Conservation (phyloP, 2,329 filamentous ascomycete genomes). For the Cadophora gregata region DNA sequence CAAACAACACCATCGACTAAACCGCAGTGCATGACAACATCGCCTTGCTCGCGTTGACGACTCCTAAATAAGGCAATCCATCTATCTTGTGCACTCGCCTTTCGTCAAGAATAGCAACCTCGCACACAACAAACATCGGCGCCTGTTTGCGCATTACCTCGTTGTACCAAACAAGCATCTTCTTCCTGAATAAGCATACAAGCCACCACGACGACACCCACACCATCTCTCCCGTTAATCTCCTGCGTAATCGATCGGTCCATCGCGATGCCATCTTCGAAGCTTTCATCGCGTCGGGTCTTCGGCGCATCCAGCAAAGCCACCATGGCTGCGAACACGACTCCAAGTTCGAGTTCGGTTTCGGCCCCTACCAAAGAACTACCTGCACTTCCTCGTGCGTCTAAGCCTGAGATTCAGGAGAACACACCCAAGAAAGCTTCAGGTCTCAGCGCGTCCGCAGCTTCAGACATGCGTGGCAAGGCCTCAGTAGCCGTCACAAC, state of each 20-base stretch:
- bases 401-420: background rate
- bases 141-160: background rate
- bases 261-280: background rate
- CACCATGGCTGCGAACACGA: background rate
- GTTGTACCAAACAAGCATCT: background rate
- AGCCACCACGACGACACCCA: background rate
- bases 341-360: background rate
- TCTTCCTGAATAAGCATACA: background rate
- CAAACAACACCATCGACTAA: background rate
- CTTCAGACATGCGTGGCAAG: background rate
- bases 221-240: background rate
- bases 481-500: background rate
- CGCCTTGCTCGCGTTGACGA: background rate
- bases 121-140: background rate
- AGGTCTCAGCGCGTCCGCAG: background rate
- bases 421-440: background rate
- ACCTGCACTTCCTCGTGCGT: background rate
- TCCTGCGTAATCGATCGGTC: background rate
- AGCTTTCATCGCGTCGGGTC: slow-evolving; percentile 1
- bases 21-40: background rate
- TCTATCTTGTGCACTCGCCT: background rate
- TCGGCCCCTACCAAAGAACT: background rate
- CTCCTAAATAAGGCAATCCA: background rate
- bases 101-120: background rate
- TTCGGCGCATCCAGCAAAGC: background rate